Conservation (phyloP, 1,284 basidiomycete genomes). For the Ganoderma meredithae region DNA sequence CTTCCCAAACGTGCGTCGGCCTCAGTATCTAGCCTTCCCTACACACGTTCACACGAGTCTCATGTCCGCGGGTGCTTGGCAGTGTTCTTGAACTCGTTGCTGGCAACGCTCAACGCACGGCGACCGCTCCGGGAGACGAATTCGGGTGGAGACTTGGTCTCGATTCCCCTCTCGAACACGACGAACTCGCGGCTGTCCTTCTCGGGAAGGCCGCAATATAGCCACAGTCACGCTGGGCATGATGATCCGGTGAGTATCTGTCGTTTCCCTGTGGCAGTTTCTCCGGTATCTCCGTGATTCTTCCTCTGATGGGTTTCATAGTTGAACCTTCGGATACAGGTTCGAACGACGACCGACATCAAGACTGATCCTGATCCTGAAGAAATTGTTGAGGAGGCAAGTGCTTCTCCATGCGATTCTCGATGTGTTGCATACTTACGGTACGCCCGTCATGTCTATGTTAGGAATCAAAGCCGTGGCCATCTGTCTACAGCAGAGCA, state of each 20-base stretch:
- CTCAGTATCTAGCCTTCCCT: not conserved
- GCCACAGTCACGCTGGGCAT: conserved; percentile 7
- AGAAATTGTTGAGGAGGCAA: conserved; percentile 20
- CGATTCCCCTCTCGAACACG: conserved; percentile 27
- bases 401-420: not conserved
- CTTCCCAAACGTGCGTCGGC: conserved; percentile 33
- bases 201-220: conserved; percentile 17
- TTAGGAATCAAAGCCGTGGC: conserved; percentile 23
- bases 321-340: conserved; percentile 26
- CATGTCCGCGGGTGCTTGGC: conserved; percentile 5
- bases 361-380: conserved; percentile 26
- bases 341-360: conserved; percentile 26
- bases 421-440: not conserved
- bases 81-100: conserved; percentile 31
- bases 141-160: conserved; percentile 18
- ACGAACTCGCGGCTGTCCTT: conserved; percentile 21
- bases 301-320: not conserved
- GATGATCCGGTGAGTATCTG: conserved; percentile 20
- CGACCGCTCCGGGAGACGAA: conserved; percentile 21
- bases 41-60: conserved; percentile 6
- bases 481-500: conserved; percentile 9
- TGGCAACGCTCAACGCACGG: conserved; percentile 27
- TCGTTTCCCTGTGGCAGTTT: not conserved
- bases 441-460: not conserved
- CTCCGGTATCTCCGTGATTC: not conserved